Base-by-base conservation (phyloP, 768 basidiomycete genomes). In the Candolleomyces efflorescens region DNA sequence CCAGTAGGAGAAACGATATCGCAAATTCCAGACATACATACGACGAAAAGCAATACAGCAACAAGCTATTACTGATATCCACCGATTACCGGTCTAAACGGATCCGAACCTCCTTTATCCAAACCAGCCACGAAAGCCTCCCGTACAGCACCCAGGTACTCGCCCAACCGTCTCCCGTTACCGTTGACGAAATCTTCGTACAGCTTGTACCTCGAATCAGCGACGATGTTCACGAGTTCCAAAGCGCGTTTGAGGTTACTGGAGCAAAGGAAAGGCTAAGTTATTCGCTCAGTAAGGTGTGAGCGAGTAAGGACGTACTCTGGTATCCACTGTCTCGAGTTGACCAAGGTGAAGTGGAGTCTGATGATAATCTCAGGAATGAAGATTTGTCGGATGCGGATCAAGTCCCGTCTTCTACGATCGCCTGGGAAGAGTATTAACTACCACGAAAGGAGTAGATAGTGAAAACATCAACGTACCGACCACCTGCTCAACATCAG, bases 361-460 rank as follows among this genome's bases (percentile, higher is more conserved):
- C 92, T 85, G 61, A 98, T 79, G 63, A 98, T 83, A 20, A 98
- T 78, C 68, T 97, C 94, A 0, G 94, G 96, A 23, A 97, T 77
- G 70, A 89, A 95, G 27, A 95, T 84, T 64, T 94, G 87, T 43
- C 94, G 84, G 53, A 96, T 89, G n/a, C 89, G 83, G 12, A 82
- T 72, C 47, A 96, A 80, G 60, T 95, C 92, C 20, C 76, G 75
- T 22, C 76, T 77, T 24, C 89, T 79, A 6, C 78, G 79, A 48
- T 85, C 81, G 43, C 71, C 83, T 81, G 44, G 2, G 49, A 27
- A 1, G 17, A 32, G 3, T 18, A 20, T 9, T 10, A 43, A 18
- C 12, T 23, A 12, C 18, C 1, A 5, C 22, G 11, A 44, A n/a
- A 27, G 24, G 13, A 11, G 11, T 13, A 20, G 17, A 41, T 5